A percentile compares a stretch with the other conserved stretches of the same genome.
These are phyloP conservation scores for Cryptomeria japonica DNA, from an alignment of 75 land plant species.

Conservation along the genomic window DNA sequence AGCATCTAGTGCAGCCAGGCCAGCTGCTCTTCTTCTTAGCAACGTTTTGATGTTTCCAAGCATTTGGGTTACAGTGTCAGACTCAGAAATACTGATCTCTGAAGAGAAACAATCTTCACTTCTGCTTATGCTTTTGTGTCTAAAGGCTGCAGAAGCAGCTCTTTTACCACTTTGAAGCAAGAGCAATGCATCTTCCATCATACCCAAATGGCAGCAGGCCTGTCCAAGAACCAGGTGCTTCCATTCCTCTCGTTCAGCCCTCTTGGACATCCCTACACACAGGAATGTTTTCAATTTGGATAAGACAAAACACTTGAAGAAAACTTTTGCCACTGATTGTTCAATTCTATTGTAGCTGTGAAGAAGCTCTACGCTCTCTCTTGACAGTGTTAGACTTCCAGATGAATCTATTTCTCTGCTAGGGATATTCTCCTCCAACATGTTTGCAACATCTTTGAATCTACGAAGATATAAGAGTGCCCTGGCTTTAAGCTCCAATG, in stretches of 20 bases:
- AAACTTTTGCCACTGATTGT: background rate
- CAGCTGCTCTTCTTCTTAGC: slow-evolving; percentile 59
- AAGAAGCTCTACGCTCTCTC: background rate
- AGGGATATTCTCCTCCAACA: slow-evolving; percentile 73
- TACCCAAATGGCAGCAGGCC: slow-evolving; percentile 71
- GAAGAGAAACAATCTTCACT: slow-evolving; percentile 62
- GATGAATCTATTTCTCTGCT: slow-evolving; percentile 21
- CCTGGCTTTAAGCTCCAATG: slow-evolving; percentile 66
- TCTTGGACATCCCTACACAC: background rate
- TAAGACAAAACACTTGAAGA: background rate
- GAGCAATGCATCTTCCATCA: slow-evolving; percentile 78
- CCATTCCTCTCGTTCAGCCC: background rate
- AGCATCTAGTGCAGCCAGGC: slow-evolving; percentile 64
- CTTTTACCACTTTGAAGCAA: slow-evolving; percentile 75
- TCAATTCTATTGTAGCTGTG: background rate
- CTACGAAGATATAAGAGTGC: slow-evolving; percentile 52
- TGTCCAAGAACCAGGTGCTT: slow-evolving; percentile 61
- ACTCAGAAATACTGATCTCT: slow-evolving; percentile 16
- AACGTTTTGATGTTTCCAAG: slow-evolving; percentile 72
- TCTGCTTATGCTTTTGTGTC: slow-evolving; percentile 44
- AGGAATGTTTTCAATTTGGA: background rate
- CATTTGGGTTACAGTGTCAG: slow-evolving; percentile 38
- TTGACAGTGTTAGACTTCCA: background rate
- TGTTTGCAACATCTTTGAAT: slow-evolving; percentile 71
- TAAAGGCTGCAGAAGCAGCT: slow-evolving; percentile 58